A percentile compares a stretch with the other conserved stretches of the same genome.
phyloP scores from a whole-genome alignment of 1,284 basidiomycete species.

The Irpex sp. region DNA sequence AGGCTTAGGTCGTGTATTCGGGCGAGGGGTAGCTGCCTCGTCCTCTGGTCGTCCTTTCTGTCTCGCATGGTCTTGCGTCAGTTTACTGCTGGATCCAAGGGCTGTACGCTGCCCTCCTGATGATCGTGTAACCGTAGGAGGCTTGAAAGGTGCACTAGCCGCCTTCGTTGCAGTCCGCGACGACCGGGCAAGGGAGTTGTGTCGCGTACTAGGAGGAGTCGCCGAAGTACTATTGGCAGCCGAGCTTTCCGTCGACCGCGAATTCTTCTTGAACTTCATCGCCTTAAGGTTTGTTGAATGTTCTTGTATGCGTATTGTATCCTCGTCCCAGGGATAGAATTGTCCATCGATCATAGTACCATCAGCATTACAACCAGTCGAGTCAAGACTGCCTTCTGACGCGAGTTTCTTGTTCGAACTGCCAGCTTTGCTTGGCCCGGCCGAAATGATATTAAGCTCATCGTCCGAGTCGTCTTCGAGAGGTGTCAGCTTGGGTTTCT shows the following conservation, averaged over 20 bases:
- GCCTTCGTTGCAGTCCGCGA: neutral
- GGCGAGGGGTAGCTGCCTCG: neutral
- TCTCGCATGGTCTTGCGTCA: neutral
- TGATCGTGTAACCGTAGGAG: neutral
- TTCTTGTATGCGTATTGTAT: constrained; percentile 8
- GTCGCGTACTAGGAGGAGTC: neutral
- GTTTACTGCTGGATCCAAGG: neutral
- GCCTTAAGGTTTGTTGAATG: constrained; percentile 1
- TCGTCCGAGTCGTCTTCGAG: neutral
- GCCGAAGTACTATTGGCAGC: neutral
- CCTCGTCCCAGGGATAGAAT: neutral
- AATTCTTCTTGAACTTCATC: constrained; percentile 15
- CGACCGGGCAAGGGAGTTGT: neutral
- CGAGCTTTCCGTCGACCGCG: constrained; percentile 13
- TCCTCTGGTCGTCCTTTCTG: neutral
- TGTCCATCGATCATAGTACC: neutral
- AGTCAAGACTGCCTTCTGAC: neutral
- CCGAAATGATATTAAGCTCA: constrained; percentile 8
- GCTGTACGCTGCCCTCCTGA: neutral
- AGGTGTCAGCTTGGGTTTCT: neutral
- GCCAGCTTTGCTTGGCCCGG: neutral
- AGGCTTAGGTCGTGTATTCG: neutral
- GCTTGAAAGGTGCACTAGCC: constrained; percentile 10
- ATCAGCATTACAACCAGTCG: neutral
- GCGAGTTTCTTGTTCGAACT: neutral